These are phyloP conservation scores for Phytophthora hibernalis DNA, from an alignment of 352 stramenopile genomes.

Conservation along the genomic window DNA sequence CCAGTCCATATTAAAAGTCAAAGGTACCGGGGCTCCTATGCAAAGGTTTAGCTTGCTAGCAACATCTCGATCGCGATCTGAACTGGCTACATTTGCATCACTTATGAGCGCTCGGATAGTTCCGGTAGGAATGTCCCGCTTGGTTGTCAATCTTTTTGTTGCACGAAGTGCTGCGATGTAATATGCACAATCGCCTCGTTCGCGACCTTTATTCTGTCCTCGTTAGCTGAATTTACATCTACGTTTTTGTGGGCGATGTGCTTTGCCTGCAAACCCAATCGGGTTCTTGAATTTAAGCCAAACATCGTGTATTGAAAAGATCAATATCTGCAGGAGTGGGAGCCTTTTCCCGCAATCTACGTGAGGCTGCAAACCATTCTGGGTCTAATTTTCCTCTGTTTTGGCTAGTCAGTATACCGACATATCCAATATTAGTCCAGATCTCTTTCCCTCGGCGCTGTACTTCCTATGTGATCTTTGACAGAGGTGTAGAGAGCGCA, in stretches of 20 bases:
- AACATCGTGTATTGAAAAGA: conserved; percentile 1
- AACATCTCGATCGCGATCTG: not conserved
- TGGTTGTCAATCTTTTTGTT: not conserved
- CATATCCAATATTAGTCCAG: not conserved
- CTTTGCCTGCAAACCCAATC: not conserved
- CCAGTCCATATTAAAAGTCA: not conserved
- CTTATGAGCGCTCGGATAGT: not conserved
- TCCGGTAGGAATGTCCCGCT: not conserved
- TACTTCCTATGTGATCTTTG: not conserved
- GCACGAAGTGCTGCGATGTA: not conserved
- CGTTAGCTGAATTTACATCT: not conserved
- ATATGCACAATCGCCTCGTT: not conserved
- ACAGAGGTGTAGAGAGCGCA: conserved; percentile 1
- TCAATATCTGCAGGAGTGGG: not conserved
- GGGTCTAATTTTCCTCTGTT: not conserved
- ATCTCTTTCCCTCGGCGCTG: not conserved
- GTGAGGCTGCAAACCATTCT: conserved; percentile 6
- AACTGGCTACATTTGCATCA: not conserved
- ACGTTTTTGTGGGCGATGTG: conserved; percentile 10
- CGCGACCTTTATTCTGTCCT: not conserved
- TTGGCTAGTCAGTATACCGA: conserved; percentile 1
- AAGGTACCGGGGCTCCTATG: not conserved
- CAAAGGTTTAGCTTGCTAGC: not conserved
- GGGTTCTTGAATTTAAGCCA: not conserved
- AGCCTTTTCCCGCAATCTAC: not conserved